Evolutionary conservation across 2,329 filamentous ascomycete species (phyloP), one percentile per base, ranked within the genome.

Genomic region (Talaromyces sp.): DNA sequence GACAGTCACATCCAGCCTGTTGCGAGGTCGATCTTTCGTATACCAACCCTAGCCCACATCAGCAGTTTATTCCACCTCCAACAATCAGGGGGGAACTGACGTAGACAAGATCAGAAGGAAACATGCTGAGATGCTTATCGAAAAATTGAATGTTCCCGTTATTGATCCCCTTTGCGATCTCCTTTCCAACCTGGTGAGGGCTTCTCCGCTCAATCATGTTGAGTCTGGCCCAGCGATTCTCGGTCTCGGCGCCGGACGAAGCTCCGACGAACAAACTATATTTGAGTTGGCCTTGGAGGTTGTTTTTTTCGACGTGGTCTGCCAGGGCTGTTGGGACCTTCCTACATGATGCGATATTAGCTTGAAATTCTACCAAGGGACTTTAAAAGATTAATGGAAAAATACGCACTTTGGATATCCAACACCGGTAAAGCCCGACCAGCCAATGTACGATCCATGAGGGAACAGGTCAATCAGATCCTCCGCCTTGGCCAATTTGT

Each of bases 101-200:
- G 74, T 95, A 95, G 75, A 93, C 89, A 67, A 96, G 81, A 73
- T 96, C 92, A 42, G 88, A 84, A 3, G 92, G 92, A 75, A 96
- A 96, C 92, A 96, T 96, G 77, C 88, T 92, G 73, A 96, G 76
- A 80, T 96, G 92, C 81, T 96, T 96, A 76, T 96, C 92, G 74
- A 96, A 96, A 78, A 96, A 96, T 66, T 93, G 87, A 79, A 96
- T 96, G 68, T 88, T 84, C 48, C 92, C 92, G 69, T 88, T 87
- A 76, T 96, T 96, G 79, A 96, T 96, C 9, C 92, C 92, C 81
- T 91, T 93, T 65, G 92, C 86, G 67, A 96, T 96, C 64, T 90
- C 84, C 81, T 96, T 96, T 73, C 92, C 92, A 65, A 96, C 92
- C 75, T 96, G 92, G 79, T 96, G 92, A 62, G 92, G 92, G 69